phyloP scores from a whole-genome alignment of 352 stramenopile species.

The Globisporangium lucens region DNA sequence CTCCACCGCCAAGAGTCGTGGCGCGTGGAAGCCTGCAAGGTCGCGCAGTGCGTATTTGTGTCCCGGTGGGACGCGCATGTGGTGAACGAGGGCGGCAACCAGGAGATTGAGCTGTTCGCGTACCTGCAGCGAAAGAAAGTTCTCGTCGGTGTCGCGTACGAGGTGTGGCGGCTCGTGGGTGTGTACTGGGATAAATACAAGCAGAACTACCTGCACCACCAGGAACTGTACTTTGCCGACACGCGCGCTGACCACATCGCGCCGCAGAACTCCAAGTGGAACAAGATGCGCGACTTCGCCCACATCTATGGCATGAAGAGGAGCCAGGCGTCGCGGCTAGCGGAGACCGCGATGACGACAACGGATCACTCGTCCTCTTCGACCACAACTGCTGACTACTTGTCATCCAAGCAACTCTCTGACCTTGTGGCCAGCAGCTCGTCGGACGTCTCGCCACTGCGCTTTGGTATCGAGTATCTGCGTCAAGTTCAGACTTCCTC shows the following conservation, averaged over 20 bases:
- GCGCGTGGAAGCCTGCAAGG: conserved; percentile 41
- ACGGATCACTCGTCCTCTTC: conserved; percentile 5
- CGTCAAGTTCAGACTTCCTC: conserved; percentile 4
- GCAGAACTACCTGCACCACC: conserved; percentile 59
- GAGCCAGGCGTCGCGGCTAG: conserved; percentile 31
- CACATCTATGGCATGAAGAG: conserved; percentile 58
- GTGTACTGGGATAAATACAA: conserved; percentile 62
- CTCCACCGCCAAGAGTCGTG: conserved; percentile 33
- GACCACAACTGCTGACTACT: conserved; percentile 7
- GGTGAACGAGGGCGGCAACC: conserved; percentile 5
- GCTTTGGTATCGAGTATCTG: conserved; percentile 40
- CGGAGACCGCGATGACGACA: conserved; percentile 10
- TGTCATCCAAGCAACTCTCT: conserved; percentile 27
- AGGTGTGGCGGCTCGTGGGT: conserved; percentile 61
- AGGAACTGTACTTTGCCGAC: conserved; percentile 58
- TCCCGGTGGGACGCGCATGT: conserved; percentile 50
- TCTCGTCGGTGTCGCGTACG: conserved; percentile 39
- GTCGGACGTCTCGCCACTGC: conserved; percentile 25
- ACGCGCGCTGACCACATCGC: background rate
- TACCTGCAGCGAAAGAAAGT: conserved; percentile 31
- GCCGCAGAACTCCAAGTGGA: conserved; percentile 28
- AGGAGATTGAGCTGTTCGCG: conserved; percentile 29
- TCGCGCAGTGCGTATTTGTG: conserved; percentile 55
- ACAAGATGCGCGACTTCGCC: conserved; percentile 27
- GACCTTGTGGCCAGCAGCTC: conserved; percentile 19